These are phyloP conservation scores for Podila epigama DNA, from an alignment of 192 early-diverging fungal species.

Conservation along the genomic window DNA sequence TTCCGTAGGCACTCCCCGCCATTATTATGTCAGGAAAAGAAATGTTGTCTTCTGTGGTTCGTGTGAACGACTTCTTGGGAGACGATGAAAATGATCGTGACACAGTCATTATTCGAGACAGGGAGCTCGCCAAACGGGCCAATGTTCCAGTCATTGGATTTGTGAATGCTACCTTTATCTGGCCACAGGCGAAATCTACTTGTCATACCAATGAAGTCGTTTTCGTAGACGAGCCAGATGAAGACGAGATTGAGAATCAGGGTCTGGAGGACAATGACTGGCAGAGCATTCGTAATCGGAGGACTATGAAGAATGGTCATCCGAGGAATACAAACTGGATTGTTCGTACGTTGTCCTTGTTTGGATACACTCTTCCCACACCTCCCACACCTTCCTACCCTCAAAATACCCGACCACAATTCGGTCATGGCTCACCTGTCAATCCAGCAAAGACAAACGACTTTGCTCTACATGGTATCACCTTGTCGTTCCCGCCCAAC, in stretches of 20 bases:
- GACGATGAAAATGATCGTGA: constrained; percentile 48
- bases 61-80: constrained; percentile 37
- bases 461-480: constrained; percentile 24
- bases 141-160: constrained; percentile 46
- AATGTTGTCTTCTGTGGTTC: constrained; percentile 32
- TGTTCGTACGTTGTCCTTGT: constrained; percentile 32
- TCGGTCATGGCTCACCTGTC: not conserved
- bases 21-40: constrained; percentile 17
- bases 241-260: constrained; percentile 6
- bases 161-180: constrained; percentile 37
- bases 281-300: not conserved
- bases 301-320: not conserved
- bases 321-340: constrained; percentile 28
- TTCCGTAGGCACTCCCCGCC: constrained; percentile 14
- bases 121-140: constrained; percentile 39
- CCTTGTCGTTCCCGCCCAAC: constrained; percentile 33
- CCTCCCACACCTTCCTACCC: constrained; percentile 1
- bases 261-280: not conserved
- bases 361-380: constrained; percentile 33
- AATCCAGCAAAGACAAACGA: not conserved
- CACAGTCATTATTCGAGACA: constrained; percentile 32
- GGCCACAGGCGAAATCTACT: constrained; percentile 23
- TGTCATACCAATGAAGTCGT: not conserved
- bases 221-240: constrained; percentile 42
- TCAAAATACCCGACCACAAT: constrained; percentile 1